A percentile compares a stretch with the other conserved stretches of the same genome.
These are phyloP conservation scores for Cyathus striatus DNA, from an alignment of 768 basidiomycete species.

Conservation along the genomic window DNA sequence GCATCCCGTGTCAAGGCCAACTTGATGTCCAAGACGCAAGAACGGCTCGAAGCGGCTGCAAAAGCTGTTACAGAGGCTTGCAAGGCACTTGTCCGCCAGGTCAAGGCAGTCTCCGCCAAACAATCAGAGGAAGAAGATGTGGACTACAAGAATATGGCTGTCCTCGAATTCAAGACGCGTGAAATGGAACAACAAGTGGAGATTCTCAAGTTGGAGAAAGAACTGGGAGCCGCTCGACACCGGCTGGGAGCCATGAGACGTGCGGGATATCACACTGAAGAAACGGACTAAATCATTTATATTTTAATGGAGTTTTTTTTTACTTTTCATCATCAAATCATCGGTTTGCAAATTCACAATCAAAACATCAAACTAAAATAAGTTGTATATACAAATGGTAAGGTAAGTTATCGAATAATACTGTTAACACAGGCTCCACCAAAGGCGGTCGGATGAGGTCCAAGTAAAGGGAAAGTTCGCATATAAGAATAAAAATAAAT, in stretches of 20 bases:
- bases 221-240: slow-evolving; percentile 82
- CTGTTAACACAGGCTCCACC: no score
- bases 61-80: slow-evolving; percentile 98
- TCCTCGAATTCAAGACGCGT: slow-evolving; percentile 90
- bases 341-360: no score
- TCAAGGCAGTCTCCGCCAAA: slow-evolving; percentile 89
- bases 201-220: slow-evolving; percentile 94
- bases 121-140: slow-evolving; percentile 77
- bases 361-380: no score
- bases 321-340: no score
- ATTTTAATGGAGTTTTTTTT: no score
- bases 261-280: slow-evolving; percentile 85
- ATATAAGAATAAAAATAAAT: slow-evolving; percentile 5
- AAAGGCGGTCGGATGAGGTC: slow-evolving; percentile 1
- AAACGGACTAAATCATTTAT: slow-evolving; percentile 77
- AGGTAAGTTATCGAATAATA: no score
- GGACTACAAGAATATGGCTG: slow-evolving; percentile 90
- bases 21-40: slow-evolving; percentile 98
- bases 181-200: slow-evolving; percentile 99
- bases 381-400: no score
- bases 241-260: slow-evolving; percentile 80
- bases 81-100: slow-evolving; percentile 92
- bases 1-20: slow-evolving; percentile 98
- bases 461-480: slow-evolving; percentile 2
- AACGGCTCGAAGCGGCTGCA: slow-evolving; percentile 90